Evolutionary conservation across 139 green algal genomes (phyloP).

Genomic region (Chloropicon primus): DNA sequence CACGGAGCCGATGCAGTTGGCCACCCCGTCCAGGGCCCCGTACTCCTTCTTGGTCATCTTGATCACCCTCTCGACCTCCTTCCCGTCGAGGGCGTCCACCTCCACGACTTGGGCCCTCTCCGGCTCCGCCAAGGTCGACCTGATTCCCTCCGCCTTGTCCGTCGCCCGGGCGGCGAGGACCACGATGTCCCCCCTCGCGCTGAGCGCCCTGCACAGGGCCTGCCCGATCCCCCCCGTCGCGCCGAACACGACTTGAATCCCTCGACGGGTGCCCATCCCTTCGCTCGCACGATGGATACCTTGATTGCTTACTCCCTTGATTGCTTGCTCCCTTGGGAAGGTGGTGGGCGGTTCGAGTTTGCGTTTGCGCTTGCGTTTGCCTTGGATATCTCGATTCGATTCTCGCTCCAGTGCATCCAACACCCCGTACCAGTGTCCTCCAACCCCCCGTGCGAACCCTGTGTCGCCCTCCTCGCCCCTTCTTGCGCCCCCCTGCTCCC

Average conservation of each 20-base stretch:
- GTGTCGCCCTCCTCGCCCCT: no score
- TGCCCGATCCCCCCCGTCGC: conserved; percentile 54
- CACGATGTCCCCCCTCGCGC: conserved; percentile 31
- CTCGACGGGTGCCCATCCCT: no score
- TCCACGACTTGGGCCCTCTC: neutral
- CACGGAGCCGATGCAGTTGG: conserved; percentile 61
- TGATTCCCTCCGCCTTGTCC: conserved; percentile 30
- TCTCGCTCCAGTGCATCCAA: no score
- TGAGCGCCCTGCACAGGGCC: conserved; percentile 33
- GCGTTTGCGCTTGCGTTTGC: no score
- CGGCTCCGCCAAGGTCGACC: conserved; percentile 13
- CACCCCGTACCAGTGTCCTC: no score
- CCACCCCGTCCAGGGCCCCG: conserved; percentile 44
- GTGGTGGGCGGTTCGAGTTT: no score
- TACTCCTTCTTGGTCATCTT: conserved; percentile 13
- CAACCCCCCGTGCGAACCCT: no score
- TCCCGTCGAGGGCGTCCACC: conserved; percentile 33
- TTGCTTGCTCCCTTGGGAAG: no score
- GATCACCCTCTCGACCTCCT: conserved; percentile 43
- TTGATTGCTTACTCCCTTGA: no score
- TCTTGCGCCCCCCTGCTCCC: no score
- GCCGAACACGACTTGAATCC: conserved; percentile 61
- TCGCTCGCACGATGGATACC: no score
- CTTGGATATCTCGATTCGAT: no score
- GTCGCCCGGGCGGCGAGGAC: conserved; percentile 34